Base-by-base conservation (phyloP, 495 filamentous ascomycete genomes). In the Xylaria sp. region DNA sequence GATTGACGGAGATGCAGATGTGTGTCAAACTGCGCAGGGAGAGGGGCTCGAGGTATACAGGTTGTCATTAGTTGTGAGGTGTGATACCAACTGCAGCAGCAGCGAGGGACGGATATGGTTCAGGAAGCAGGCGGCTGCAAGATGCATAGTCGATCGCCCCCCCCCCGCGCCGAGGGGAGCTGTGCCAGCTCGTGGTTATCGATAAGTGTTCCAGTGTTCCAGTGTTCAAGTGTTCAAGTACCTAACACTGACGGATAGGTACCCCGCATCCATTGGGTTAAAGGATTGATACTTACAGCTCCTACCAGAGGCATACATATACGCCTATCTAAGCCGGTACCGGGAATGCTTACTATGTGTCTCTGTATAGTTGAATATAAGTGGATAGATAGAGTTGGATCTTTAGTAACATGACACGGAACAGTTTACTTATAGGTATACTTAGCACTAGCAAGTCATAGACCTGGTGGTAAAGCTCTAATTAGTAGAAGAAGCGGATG, bases 181-280 rank as follows among this genome's bases (percentile, higher is more conserved):
- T 61, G 35, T 61, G 35, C 31, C 55, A 33, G 17, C 57, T 62
- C 37, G 35, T 17, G 12, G 11, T 19, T 62, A 62, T 62, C 59
- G 59, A 62, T 62, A 62, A 62, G 59, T 62, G 21, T 17, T 62
- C n/a, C n/a, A n/a, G n/a, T n/a, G n/a, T n/a, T n/a, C n/a, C n/a
- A n/a, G n/a, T n/a, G n/a, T n/a, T n/a, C n/a, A n/a, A n/a, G n/a
- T n/a, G n/a, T n/a, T n/a, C n/a, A n/a, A 43, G 37, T 26, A 62
- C 59, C 35, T 15, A 41, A 40, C 58, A n/a, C n/a, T 21, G 58
- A 35, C 11, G 35, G 35, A 41, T 37, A 43, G 29, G 59, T 62
- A 40, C 59, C 59, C 59, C 59, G 59, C 59, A 62, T 21, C 26
- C 33, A 19, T 37, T 37, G 33, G 31, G 31, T 35, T 61, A 41